phyloP scores from a whole-genome alignment of 2,329 filamentous ascomycete genomes.

The Microascus cirrosus region DNA sequence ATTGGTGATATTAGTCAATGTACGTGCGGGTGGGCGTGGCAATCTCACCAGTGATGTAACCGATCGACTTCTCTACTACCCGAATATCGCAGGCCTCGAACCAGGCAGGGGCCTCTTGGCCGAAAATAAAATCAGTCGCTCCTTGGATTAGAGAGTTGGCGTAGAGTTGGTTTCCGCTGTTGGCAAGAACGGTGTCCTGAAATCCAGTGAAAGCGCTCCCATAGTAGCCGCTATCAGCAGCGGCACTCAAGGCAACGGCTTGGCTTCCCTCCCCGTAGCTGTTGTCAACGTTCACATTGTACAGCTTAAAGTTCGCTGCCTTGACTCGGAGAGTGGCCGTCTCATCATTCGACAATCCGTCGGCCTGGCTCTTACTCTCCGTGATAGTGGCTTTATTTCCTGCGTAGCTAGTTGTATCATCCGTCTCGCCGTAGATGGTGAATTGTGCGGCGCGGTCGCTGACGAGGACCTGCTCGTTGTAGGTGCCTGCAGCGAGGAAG shows the following conservation, averaged over 20 bases:
- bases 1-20: neutral
- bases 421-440: conserved; percentile 48
- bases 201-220: conserved; percentile 32
- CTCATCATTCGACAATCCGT: conserved; percentile 30
- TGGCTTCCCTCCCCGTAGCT: conserved; percentile 33
- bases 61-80: conserved; percentile 20
- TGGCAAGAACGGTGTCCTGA: conserved; percentile 37
- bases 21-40: neutral
- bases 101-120: conserved; percentile 28
- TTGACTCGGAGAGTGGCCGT: conserved; percentile 33
- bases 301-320: conserved; percentile 42
- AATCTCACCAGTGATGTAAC: conserved; percentile 28
- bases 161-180: conserved; percentile 35
- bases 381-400: conserved; percentile 46
- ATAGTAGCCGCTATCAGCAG: conserved; percentile 17
- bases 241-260: conserved; percentile 32
- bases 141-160: conserved; percentile 29
- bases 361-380: conserved; percentile 14
- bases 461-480: conserved; percentile 48
- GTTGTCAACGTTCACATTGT: conserved; percentile 47
- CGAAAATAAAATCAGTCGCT: conserved; percentile 29
- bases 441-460: conserved; percentile 34
- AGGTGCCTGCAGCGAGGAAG: conserved; percentile 34
- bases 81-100: conserved; percentile 30
- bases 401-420: conserved; percentile 36